Evolutionary conservation across 2,329 filamentous ascomycete genomes (phyloP), one percentile per base, ranked within the genome.

Genomic region (Paraconiothyrium brasiliense): DNA sequence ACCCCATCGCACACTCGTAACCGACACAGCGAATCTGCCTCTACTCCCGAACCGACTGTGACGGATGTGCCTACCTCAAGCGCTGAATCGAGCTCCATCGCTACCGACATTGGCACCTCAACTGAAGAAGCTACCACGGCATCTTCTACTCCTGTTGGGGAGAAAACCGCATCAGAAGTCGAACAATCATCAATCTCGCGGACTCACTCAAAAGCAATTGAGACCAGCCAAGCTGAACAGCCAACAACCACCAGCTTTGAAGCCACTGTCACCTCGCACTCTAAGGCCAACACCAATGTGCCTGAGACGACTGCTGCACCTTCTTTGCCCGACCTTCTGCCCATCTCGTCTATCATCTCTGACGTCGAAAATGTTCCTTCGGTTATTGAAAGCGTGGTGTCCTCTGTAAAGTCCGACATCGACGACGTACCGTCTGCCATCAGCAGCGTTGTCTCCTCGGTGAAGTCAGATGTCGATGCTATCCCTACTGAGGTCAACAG

Each of bases 361-460:
- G 41, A 47, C 9, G 13, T 55, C 30, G 27, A 46, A 20, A 14
- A 24, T n/a, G 52, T 13, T 7, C 39, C 41, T 39, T 51, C 49
- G n/a, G 32, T 49, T 3, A 51, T 49, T 24, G n/a, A 22, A 37
- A 44, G 39, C n/a, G 43, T 51, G 11, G 50, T 22, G 4, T 55
- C 39, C 30, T 62, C 46, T 52, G 56, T 51, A 7, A 27, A 54
- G 32, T 58, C 59, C 14, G 39, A 52, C 4, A 43, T 50, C 1
- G 43, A 56, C 9, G n/a, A 46, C 7, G 22, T 61, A 44, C 59
- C 59, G 3, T 51, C 59, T 22, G 43, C n/a, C 30, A 52, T 61
- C 27, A 58, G 59, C 59, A 58, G 59, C 59, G 50, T 54, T 41
- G 7, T 57, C 27, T 57, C 52, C 14, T 49, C 52, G 8, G 58